A percentile compares a stretch with the other conserved stretches of the same genome.
Evolutionary conservation across 371 early-diverging fungal species (phyloP).

Genomic region (Rhizopus arrhizus): DNA sequence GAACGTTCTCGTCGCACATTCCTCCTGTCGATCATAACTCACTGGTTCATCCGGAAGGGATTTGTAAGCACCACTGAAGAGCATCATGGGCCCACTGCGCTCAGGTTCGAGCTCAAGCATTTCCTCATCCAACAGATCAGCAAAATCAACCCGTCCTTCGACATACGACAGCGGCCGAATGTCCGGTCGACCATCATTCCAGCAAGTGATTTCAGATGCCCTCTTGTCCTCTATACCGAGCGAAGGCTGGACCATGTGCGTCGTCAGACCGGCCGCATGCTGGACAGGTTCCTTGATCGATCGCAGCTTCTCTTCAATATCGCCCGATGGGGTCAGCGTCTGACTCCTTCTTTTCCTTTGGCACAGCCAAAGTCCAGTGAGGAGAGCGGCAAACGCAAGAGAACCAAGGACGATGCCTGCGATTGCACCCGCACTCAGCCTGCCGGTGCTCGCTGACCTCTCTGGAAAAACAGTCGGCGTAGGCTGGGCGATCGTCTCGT

Average conservation of each 20-base stretch:
- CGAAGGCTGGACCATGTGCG: not conserved
- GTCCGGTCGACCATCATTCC: conserved; percentile 22
- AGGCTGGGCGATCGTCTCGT: no score
- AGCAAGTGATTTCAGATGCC: not conserved
- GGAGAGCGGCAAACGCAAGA: conserved; percentile 9
- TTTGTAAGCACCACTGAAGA: conserved; percentile 21
- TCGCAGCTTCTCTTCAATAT: no score
- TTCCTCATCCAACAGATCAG: conserved; percentile 18
- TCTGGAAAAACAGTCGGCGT: no score
- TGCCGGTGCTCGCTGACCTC: no score
- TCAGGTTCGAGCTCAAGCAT: conserved; percentile 24
- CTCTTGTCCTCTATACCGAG: not conserved
- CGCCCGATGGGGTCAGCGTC: not conserved
- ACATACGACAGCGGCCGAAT: conserved; percentile 24
- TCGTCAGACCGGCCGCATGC: not conserved
- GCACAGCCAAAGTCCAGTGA: not conserved
- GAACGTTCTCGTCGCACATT: conserved; percentile 22
- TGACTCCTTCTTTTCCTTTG: not conserved
- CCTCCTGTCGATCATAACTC: not conserved
- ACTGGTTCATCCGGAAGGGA: conserved; percentile 14
- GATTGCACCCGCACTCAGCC: conserved; percentile 18
- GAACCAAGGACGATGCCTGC: conserved; percentile 28
- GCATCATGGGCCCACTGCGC: conserved; percentile 3
- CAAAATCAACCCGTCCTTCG: conserved; percentile 14
- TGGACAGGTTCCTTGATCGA: not conserved